phyloP scores from a whole-genome alignment of 78 protist genomes.

The Pigoraptor vietnamica region DNA sequence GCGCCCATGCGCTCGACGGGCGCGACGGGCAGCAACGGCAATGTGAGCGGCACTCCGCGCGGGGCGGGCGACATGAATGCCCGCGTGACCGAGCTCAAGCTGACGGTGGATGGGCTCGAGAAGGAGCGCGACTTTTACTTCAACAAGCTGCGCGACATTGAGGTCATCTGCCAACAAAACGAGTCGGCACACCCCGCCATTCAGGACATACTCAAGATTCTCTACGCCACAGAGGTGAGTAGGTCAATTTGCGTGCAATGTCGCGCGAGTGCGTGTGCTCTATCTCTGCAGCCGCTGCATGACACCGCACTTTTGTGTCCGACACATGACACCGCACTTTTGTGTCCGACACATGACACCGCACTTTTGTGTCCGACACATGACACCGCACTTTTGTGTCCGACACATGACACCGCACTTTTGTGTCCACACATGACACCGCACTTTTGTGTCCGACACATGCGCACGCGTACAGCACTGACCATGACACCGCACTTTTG shows the following conservation, averaged over 20 bases:
- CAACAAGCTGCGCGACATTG: constrained; percentile 42
- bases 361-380: too few species aligned
- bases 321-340: too few species aligned
- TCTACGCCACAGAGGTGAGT: neutral
- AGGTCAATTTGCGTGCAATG: too few species aligned
- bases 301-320: neutral
- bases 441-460: too few species aligned
- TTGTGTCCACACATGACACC: too few species aligned
- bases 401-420: too few species aligned
- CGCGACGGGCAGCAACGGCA: neutral
- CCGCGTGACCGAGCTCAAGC: neutral
- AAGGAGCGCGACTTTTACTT: constrained; percentile 61
- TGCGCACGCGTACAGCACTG: too few species aligned
- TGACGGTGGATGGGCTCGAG: constrained; percentile 34
- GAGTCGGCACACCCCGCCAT: neutral
- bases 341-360: too few species aligned
- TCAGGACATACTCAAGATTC: neutral
- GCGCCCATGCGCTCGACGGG: neutral
- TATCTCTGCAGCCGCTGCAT: too few species aligned
- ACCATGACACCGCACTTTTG: too few species aligned
- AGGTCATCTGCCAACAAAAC: constrained; percentile 9
- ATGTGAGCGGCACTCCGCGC: neutral
- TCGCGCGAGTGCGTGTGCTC: too few species aligned
- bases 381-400: too few species aligned
- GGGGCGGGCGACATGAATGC: neutral